These are phyloP conservation scores for Leucosporidium creatinivorum DNA, from an alignment of 768 basidiomycete genomes.

Conservation along the genomic window DNA sequence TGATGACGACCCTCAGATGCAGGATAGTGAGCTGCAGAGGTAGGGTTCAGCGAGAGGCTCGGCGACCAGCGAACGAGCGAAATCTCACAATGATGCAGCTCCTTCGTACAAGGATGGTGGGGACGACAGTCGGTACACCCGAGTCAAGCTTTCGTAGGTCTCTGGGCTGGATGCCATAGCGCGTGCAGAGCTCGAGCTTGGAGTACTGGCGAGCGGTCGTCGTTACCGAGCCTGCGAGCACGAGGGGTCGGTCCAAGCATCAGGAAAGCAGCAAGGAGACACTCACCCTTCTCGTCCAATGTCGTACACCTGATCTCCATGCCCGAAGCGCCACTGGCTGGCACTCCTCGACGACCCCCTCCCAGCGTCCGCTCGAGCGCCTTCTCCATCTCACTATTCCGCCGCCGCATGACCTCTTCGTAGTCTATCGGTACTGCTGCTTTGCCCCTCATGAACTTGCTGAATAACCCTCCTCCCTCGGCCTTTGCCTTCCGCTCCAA, in stretches of 20 bases:
- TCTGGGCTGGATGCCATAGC: constrained; percentile 83
- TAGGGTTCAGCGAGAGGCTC: constrained; percentile 41
- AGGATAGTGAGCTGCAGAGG: constrained; percentile 62
- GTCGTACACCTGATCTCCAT: constrained; percentile 29
- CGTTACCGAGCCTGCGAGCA: constrained; percentile 60
- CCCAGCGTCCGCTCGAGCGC: constrained; percentile 26
- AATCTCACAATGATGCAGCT: constrained; percentile 60
- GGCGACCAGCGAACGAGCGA: not conserved
- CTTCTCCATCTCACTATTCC: constrained; percentile 22
- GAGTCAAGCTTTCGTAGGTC: constrained; percentile 94
- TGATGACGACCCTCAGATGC: constrained; percentile 89
- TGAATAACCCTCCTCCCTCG: not conserved
- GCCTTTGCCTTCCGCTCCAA: not conserved
- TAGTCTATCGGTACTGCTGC: not conserved
- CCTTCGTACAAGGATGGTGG: constrained; percentile 81
- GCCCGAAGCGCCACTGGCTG: constrained; percentile 3
- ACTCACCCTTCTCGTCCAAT: constrained; percentile 18
- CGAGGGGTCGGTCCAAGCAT: not conserved
- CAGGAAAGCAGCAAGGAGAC: not conserved
- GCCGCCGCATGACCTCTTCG: constrained; percentile 6
- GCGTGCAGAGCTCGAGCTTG: constrained; percentile 75
- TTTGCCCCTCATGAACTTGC: not conserved
- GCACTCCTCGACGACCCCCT: constrained; percentile 2
- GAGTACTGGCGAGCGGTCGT: constrained; percentile 84
- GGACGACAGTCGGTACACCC: constrained; percentile 53